Evolutionary conservation across 2,329 filamentous ascomycete species (phyloP), one percentile per base, ranked within the genome.

Genomic region (Stagonosporopsis vannaccii): DNA sequence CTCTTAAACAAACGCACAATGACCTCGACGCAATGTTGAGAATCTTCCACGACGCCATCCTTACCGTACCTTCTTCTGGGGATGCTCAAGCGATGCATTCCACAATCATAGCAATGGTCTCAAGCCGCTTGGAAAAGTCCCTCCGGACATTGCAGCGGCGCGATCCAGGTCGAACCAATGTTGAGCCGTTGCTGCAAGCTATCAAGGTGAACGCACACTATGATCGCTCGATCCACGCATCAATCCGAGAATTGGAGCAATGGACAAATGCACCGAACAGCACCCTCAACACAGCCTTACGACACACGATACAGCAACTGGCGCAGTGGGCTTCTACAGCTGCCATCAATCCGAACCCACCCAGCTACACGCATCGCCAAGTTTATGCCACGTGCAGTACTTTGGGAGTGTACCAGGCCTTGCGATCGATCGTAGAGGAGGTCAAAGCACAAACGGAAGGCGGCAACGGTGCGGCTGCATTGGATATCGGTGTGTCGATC

Each of bases 341-440:
- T n/a, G 72, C 73, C 3, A 78, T 83, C 19, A 81, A 78, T 58
- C 80, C 82, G 49, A 79, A 80, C 2, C 83, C 84, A 6, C 82
- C 89, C 0, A 81, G 83, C 11, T 94, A 93, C 71, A 90, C 88
- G 0, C 89, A 92, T 69, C 85, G 88, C 4, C 87, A 90, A 61
- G 78, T 92, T 2, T 81, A 90, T 8, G 81, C 83, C 0, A 85
- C 83, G 0, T 74, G 85, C 32, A 83, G 84, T 51, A 78, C 90
- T 28, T 76, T 90, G 0, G 89, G 89, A 0, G 84, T 88, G 0
- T 84, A 80, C 55, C 79, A 82, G 4, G 77, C 91, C 0, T 75
- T 94, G 0, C 74, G 81, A 2, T 76, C 86, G 6, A 84, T 94
- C 20, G 69, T 91, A 11, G 86, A 91, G 7, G 90, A 92, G 63